Evolutionary conservation across 225 moss, liverwort and hornwort genomes (phyloP).

Genomic region (Polytrichum formosum): DNA sequence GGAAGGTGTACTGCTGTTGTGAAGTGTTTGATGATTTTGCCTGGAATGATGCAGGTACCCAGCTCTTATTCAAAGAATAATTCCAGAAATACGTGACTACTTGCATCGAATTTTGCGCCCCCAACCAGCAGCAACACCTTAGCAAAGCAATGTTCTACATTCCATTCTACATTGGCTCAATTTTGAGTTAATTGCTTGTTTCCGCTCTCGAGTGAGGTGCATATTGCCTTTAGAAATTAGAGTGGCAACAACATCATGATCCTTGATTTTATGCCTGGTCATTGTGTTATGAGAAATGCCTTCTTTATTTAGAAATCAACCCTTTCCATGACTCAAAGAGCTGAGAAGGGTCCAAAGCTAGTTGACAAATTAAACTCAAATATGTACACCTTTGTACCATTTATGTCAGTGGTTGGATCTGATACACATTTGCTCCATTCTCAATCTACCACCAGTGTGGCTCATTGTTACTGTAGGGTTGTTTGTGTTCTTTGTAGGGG

Average conservation of each 20-base stretch:
- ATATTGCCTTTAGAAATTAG: constrained; percentile 4
- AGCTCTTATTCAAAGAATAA: constrained; percentile 68
- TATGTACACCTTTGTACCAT: constrained; percentile 14
- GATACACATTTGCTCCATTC: not conserved
- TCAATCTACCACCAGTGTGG: no score
- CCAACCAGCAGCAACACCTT: constrained; percentile 51
- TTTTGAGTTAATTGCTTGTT: constrained; percentile 32
- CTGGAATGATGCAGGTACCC: constrained; percentile 53
- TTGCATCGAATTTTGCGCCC: constrained; percentile 88
- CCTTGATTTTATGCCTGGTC: not conserved
- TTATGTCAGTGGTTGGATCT: constrained; percentile 12
- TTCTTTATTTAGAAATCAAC: constrained; percentile 7
- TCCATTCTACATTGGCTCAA: constrained; percentile 20
- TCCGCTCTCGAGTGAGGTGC: constrained; percentile 8
- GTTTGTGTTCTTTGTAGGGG: no score
- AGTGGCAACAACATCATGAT: constrained; percentile 5
- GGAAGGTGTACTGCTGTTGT: no score
- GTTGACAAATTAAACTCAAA: constrained; percentile 6
- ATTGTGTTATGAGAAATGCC: not conserved
- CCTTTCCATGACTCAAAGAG: constrained; percentile 7
- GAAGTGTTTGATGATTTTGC: not conserved
- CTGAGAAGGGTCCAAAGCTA: constrained; percentile 7
- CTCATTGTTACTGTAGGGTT: no score
- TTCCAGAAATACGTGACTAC: constrained; percentile 91
- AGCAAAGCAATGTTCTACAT: constrained; percentile 10